These are phyloP conservation scores for Cryphonectria carpinicola DNA, from an alignment of 2,329 filamentous ascomycete species.

Conservation along the genomic window DNA sequence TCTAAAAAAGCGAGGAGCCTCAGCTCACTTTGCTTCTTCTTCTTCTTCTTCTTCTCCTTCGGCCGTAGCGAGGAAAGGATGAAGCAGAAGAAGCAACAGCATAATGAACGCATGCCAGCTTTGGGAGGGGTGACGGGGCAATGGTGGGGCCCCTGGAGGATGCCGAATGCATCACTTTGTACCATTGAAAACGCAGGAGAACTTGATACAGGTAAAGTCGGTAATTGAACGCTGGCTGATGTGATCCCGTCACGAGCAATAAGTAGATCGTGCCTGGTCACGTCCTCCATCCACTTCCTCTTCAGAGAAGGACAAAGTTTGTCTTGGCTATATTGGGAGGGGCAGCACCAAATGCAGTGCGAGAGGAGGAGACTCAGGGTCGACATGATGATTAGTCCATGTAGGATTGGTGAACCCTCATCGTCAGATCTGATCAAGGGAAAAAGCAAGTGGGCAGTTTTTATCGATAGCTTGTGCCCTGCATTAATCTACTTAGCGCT, in stretches of 20 bases:
- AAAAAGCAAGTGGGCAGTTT: too few species aligned
- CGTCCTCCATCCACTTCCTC: neutral
- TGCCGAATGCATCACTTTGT: neutral
- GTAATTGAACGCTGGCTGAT: neutral
- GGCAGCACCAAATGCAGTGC: neutral
- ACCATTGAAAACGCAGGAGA: neutral
- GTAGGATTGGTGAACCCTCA: neutral
- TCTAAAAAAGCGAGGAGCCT: too few species aligned
- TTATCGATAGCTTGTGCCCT: neutral
- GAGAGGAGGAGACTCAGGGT: neutral
- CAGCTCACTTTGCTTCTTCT: neutral
- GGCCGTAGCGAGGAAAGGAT: neutral
- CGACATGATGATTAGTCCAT: neutral
- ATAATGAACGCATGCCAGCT: neutral
- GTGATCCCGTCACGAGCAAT: neutral
- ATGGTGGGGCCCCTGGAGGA: conserved; percentile 1
- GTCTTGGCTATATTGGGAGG: neutral
- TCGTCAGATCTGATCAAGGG: neutral
- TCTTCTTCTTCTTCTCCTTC: too few species aligned
- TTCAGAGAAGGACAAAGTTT: neutral
- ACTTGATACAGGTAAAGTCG: neutral
- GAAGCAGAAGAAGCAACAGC: neutral
- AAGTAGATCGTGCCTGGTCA: neutral
- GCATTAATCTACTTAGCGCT: neutral
- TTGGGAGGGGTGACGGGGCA: neutral